Conservation (phyloP, 352 stramenopile species). For the Pilasporangium apinafurcum region DNA sequence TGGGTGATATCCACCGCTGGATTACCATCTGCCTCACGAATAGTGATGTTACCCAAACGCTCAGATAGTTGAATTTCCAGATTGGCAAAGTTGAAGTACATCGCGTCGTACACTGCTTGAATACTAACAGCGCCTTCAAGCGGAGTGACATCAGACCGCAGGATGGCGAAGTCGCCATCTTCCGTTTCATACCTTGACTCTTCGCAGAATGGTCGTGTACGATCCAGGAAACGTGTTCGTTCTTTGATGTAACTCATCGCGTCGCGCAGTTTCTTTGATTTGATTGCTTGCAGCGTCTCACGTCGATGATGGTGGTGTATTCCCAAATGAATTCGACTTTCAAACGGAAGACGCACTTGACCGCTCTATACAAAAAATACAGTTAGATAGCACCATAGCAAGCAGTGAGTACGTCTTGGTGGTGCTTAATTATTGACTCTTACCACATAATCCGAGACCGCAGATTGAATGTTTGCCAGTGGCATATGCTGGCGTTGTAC, state of each 20-base stretch:
- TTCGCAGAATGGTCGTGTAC: conserved; percentile 8
- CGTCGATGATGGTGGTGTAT: conserved; percentile 14
- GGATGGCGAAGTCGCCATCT: conserved; percentile 15
- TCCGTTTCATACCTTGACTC: conserved; percentile 14
- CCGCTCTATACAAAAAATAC: no score
- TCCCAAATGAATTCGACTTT: conserved; percentile 37
- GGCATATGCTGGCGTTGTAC: no score
- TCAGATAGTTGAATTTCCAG: conserved; percentile 42
- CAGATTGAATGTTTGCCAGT: no score
- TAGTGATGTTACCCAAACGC: conserved; percentile 17
- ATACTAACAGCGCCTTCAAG: conserved; percentile 20
- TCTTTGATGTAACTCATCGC: conserved; percentile 15
- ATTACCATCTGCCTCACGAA: conserved; percentile 19
- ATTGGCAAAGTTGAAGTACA: conserved; percentile 27
- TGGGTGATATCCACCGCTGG: not conserved
- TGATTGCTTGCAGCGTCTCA: conserved; percentile 7
- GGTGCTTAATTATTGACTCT: no score
- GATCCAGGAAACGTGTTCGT: conserved; percentile 6
- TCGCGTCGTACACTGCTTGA: conserved; percentile 24
- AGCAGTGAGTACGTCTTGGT: no score
- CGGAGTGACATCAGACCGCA: conserved; percentile 11
- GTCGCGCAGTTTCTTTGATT: conserved; percentile 11
- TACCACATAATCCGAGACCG: no score
- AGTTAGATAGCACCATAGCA: no score
- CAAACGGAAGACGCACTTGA: no score